These are phyloP conservation scores for Marvania coccoides DNA, from an alignment of 139 green algal genomes.

Conservation along the genomic window DNA sequence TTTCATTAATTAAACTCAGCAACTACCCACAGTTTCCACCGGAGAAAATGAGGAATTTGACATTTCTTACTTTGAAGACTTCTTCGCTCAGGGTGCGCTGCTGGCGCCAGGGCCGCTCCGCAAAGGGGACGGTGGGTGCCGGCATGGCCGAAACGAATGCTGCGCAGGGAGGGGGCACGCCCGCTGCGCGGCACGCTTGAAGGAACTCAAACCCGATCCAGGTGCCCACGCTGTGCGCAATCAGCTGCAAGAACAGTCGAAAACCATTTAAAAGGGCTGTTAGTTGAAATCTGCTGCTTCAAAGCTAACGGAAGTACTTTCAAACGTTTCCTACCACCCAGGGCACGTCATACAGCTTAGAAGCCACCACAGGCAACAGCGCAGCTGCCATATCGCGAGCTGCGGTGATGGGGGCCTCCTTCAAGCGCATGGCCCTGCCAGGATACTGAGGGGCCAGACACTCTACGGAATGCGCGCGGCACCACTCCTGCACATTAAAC, in stretches of 20 bases:
- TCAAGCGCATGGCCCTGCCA: conserved; percentile 38
- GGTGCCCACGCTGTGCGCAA: conserved; percentile 67
- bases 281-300: neutral
- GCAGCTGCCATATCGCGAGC: conserved; percentile 32
- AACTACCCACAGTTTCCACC: too few relatives aligned
- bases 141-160: conserved; percentile 80
- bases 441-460: conserved; percentile 69
- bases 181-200: conserved; percentile 5
- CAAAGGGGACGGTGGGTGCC: conserved; percentile 48
- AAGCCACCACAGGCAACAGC: conserved; percentile 50
- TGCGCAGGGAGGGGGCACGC: conserved; percentile 46
- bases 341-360: conserved; percentile 25
- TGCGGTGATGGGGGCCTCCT: conserved; percentile 36
- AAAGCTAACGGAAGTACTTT: neutral
- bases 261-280: neutral
- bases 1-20: neutral
- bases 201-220: conserved; percentile 80
- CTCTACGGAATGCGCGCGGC: conserved; percentile 34
- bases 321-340: conserved; percentile 35
- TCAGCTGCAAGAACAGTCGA: conserved; percentile 30
- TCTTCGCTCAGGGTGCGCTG: conserved; percentile 46
- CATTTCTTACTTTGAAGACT: conserved; percentile 64
- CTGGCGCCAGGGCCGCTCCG: conserved; percentile 62
- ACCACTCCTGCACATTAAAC: conserved; percentile 54
- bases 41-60: too few relatives aligned